These are phyloP conservation scores for Macadamia integrifolia DNA, from an alignment of 164 flowering plant genomes.

Conservation along the genomic window DNA sequence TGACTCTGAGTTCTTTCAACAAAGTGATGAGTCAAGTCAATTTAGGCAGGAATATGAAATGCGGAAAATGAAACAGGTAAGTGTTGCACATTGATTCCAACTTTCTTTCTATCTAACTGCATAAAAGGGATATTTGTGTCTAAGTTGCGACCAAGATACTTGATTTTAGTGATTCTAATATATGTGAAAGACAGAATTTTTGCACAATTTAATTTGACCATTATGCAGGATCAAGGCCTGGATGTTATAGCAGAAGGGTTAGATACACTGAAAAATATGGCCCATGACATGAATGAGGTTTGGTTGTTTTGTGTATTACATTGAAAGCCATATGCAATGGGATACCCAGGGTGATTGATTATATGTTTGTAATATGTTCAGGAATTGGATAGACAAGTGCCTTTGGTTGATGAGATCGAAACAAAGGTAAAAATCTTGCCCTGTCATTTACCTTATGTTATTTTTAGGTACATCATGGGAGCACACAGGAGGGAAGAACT, in stretches of 20 bases:
- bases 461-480: not conserved
- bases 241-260: constrained; percentile 85
- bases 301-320: constrained; percentile 8
- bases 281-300: constrained; percentile 98
- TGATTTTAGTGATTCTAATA: too few species aligned
- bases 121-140: too few species aligned
- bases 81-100: constrained; percentile 1
- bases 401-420: constrained; percentile 93
- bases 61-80: constrained; percentile 84
- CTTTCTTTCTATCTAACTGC: not conserved
- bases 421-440: constrained; percentile 51
- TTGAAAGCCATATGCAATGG: not conserved
- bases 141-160: too few species aligned
- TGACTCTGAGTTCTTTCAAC: constrained; percentile 66
- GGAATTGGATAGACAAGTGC: constrained; percentile 97
- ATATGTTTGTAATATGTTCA: constrained; percentile 26
- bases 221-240: constrained; percentile 79
- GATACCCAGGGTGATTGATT: not conserved
- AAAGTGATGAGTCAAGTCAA: constrained; percentile 64
- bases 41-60: constrained; percentile 87
- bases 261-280: constrained; percentile 90
- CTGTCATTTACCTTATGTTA: not conserved
- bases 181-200: not conserved
- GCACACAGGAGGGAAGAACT: not conserved
- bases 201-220: not conserved